Conservation (phyloP, 805 yeast genomes). For the Yamadazyma scolyti region DNA sequence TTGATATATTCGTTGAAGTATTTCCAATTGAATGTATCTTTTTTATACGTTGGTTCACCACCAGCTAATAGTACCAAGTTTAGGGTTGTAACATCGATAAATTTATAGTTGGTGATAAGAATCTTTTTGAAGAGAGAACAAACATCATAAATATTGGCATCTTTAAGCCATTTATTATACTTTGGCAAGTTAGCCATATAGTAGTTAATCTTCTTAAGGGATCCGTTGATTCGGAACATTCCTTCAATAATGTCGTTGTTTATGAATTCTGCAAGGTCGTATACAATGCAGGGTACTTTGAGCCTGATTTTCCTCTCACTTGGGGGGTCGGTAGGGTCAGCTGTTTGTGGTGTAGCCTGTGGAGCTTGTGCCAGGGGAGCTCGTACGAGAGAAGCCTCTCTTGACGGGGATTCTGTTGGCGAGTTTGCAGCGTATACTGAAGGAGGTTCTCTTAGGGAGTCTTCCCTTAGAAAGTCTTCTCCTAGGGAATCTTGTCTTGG, state of each 20-base stretch:
- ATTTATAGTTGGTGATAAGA: constrained; percentile 12
- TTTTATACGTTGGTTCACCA: background rate
- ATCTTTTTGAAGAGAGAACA: constrained; percentile 23
- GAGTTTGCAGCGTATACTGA: no score
- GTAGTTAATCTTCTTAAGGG: constrained; percentile 20
- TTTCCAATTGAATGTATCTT: constrained; percentile 5
- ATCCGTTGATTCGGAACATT: constrained; percentile 29
- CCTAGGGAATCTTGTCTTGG: no score
- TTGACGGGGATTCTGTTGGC: no score
- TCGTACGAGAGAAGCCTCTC: no score
- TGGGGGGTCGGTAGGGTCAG: no score
- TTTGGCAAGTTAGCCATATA: constrained; percentile 13
- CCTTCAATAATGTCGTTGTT: constrained; percentile 21
- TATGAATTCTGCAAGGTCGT: constrained; percentile 18
- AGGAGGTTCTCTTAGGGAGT: no score
- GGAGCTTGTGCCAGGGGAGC: no score
- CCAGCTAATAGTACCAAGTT: constrained; percentile 1
- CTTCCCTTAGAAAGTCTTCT: no score
- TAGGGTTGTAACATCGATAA: constrained; percentile 9
- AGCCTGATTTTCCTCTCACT: constrained; percentile 3
- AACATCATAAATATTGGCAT: constrained; percentile 20
- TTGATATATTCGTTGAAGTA: constrained; percentile 5
- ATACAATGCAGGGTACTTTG: constrained; percentile 17
- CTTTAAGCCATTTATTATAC: constrained; percentile 17
- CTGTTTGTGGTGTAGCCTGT: no score